These are phyloP conservation scores for Oenanthe javanica DNA, from an alignment of 140 eudicot species.

Conservation along the genomic window DNA sequence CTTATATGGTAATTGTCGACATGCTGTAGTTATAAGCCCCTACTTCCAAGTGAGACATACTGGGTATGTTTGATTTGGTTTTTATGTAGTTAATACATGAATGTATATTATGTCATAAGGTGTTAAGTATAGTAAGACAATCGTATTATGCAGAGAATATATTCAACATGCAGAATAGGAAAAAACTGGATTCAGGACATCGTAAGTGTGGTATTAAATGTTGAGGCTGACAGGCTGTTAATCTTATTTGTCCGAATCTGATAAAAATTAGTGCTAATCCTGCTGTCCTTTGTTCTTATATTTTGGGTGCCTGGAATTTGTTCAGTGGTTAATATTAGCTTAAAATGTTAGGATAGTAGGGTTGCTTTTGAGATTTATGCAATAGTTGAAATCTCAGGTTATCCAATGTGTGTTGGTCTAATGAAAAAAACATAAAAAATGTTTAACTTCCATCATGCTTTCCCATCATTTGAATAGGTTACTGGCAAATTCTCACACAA, in stretches of 20 bases:
- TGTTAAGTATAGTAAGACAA: not conserved
- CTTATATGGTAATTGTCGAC: not conserved
- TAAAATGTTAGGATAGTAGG: not conserved
- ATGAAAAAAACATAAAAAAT: too few relatives aligned
- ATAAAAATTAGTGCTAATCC: not conserved
- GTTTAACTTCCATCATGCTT: not conserved
- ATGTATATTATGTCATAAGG: not conserved
- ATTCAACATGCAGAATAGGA: not conserved
- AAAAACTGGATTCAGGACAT: not conserved
- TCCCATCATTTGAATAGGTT: not conserved
- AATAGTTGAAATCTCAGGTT: not conserved
- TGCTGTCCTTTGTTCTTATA: not conserved
- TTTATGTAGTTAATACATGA: not conserved
- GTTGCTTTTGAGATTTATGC: not conserved
- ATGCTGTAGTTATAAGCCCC: not conserved
- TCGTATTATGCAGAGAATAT: not conserved
- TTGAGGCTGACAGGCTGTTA: not conserved
- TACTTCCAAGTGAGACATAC: not conserved
- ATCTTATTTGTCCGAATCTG: not conserved
- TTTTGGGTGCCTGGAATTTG: not conserved
- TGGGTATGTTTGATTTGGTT: not conserved
- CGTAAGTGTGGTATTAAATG: not conserved
- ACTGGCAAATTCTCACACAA: not conserved
- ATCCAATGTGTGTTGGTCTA: not conserved
- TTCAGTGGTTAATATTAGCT: not conserved